These are phyloP conservation scores for Neurospora crassa DNA, from an alignment of 2,329 filamentous ascomycete species.

Conservation along the genomic window DNA sequence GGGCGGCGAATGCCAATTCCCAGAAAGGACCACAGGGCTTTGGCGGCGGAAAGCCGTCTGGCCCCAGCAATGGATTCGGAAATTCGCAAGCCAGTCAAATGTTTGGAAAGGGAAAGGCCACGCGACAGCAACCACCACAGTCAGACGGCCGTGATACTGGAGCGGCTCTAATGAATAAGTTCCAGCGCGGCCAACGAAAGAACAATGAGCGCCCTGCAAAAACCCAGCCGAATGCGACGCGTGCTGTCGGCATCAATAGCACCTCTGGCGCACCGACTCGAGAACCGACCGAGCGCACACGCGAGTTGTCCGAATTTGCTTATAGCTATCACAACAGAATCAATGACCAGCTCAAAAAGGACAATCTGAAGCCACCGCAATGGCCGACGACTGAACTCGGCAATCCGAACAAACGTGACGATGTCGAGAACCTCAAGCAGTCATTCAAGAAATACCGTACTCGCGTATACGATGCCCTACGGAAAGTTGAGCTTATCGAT, in stretches of 20 bases:
- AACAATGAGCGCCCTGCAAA: slow-evolving; percentile 2
- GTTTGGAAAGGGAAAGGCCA: background rate
- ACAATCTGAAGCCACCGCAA: slow-evolving; percentile 42
- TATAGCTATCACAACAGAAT: slow-evolving; percentile 39
- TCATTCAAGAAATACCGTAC: slow-evolving; percentile 47
- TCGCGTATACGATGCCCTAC: slow-evolving; percentile 46
- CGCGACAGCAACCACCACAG: background rate
- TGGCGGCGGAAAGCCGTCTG: slow-evolving; percentile 1
- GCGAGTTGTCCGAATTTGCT: slow-evolving; percentile 17
- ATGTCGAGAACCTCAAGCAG: slow-evolving; percentile 46
- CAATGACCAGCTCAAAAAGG: slow-evolving; percentile 41
- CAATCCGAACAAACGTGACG: slow-evolving; percentile 38
- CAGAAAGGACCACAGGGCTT: slow-evolving; percentile 7
- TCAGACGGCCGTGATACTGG: background rate
- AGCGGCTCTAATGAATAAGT: slow-evolving; percentile 6
- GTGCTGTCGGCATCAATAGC: background rate
- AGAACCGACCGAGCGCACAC: slow-evolving; percentile 15
- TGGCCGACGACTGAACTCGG: slow-evolving; percentile 46
- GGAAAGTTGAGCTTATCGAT: slow-evolving; percentile 52
- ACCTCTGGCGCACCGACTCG: background rate
- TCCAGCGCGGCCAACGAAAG: slow-evolving; percentile 1
- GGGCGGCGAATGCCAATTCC: slow-evolving; percentile 1
- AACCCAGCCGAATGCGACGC: background rate
- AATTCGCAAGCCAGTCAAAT: background rate
- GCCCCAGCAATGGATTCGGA: background rate